Percentiles rank a stretch among this genome's conserved stretches.
Evolutionary conservation across 2,329 filamentous ascomycete species (phyloP).

Genomic region (Ophiostoma quercus): DNA sequence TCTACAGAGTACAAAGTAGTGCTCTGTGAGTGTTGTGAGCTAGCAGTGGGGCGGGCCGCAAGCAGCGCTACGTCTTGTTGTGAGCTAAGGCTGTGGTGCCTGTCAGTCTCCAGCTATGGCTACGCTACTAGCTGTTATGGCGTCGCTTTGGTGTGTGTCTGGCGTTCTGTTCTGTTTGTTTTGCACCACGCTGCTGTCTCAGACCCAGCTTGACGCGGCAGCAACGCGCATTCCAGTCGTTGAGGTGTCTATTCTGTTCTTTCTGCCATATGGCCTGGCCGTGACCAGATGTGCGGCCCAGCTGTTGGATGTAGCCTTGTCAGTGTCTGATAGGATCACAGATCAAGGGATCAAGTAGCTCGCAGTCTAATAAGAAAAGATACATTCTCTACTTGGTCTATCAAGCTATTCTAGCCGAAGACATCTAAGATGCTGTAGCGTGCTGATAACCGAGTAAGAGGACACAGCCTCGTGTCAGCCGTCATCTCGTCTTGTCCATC

Average conservation of each 20-base stretch:
- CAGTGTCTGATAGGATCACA: not conserved
- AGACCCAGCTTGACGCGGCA: not conserved
- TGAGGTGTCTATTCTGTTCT: not conserved
- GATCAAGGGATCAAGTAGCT: not conserved
- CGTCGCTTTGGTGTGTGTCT: slow-evolving; percentile 14
- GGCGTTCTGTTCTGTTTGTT: slow-evolving; percentile 11
- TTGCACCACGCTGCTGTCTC: not conserved
- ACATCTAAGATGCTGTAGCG: too few relatives aligned
- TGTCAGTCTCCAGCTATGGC: too few relatives aligned
- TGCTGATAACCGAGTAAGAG: too few relatives aligned
- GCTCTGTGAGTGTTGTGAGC: not conserved
- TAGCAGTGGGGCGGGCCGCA: slow-evolving; percentile 9
- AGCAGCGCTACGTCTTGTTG: slow-evolving; percentile 5
- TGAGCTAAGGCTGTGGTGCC: not conserved
- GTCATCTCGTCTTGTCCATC: too few relatives aligned
- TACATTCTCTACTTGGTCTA: not conserved
- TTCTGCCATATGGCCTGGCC: not conserved
- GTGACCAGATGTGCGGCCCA: slow-evolving; percentile 8
- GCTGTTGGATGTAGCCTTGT: not conserved
- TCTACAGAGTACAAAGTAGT: not conserved
- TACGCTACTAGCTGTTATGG: not conserved
- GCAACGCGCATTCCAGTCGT: slow-evolving; percentile 8
- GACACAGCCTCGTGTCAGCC: too few relatives aligned
- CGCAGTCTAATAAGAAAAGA: too few relatives aligned
- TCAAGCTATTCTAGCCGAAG: too few relatives aligned